Conservation (phyloP, 352 stramenopile species). For the Phytophthora europaea region DNA sequence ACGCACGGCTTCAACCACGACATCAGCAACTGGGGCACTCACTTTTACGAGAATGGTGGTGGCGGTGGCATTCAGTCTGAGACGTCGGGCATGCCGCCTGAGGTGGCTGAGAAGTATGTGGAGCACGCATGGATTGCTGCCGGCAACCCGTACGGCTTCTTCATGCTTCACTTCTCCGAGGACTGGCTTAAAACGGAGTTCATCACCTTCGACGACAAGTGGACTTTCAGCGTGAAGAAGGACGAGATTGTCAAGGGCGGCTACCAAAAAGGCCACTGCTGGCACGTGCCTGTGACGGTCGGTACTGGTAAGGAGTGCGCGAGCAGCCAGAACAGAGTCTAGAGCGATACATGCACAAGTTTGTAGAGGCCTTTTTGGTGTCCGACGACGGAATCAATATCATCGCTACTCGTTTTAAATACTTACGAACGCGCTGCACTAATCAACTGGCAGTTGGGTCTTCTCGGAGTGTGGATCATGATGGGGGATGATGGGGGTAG, state of each 20-base stretch:
- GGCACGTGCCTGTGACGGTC: slow-evolving; percentile 82
- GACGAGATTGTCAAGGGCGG: slow-evolving; percentile 82
- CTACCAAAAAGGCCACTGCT: slow-evolving; percentile 87
- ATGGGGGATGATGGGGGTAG: not conserved
- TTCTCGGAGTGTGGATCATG: slow-evolving; percentile 1
- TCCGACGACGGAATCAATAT: slow-evolving; percentile 16
- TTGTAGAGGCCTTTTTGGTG: slow-evolving; percentile 18
- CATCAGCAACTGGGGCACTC: slow-evolving; percentile 84
- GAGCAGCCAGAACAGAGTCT: slow-evolving; percentile 37
- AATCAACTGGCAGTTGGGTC: not conserved
- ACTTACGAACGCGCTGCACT: slow-evolving; percentile 4
- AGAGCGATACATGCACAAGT: slow-evolving; percentile 5
- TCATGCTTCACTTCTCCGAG: slow-evolving; percentile 87
- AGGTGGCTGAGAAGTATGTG: slow-evolving; percentile 82
- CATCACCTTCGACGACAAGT: slow-evolving; percentile 83
- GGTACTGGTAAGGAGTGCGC: slow-evolving; percentile 73
- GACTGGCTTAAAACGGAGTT: slow-evolving; percentile 90
- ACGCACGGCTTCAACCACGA: slow-evolving; percentile 92
- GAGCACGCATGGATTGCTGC: slow-evolving; percentile 84
- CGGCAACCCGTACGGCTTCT: slow-evolving; percentile 88
- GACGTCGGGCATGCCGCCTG: slow-evolving; percentile 79
- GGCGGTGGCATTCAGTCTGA: slow-evolving; percentile 88
- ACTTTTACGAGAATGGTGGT: slow-evolving; percentile 92
- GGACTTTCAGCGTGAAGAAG: slow-evolving; percentile 84
- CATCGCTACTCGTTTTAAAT: slow-evolving; percentile 37